These are phyloP conservation scores for Fallopia convolvulus DNA, from an alignment of 148 eudicot genomes.

Conservation along the genomic window DNA sequence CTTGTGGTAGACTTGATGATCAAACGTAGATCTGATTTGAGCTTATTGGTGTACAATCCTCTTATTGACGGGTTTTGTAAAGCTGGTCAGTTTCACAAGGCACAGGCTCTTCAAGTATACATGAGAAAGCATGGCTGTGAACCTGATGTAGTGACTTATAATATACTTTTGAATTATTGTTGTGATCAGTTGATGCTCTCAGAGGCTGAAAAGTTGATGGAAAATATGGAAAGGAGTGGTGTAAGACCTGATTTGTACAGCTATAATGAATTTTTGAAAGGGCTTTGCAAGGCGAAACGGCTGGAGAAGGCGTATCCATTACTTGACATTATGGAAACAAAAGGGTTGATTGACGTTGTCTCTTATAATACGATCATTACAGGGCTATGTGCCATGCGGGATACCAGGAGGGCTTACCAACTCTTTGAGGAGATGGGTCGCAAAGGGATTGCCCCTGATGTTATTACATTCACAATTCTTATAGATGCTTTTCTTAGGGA, in stretches of 20 bases:
- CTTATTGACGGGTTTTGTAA: slow-evolving; percentile 83
- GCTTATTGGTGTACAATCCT: slow-evolving; percentile 48
- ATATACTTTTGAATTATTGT: slow-evolving; percentile 69
- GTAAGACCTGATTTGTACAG: slow-evolving; percentile 64
- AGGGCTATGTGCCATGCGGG: slow-evolving; percentile 47
- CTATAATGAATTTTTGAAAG: slow-evolving; percentile 85
- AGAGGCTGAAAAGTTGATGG: slow-evolving; percentile 74
- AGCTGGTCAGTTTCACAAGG: slow-evolving; percentile 65
- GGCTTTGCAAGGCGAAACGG: slow-evolving; percentile 80
- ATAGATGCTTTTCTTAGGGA: slow-evolving; percentile 62
- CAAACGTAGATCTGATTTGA: slow-evolving; percentile 39
- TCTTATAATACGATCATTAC: slow-evolving; percentile 75
- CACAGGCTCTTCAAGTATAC: slow-evolving; percentile 53
- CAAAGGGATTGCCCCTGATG: slow-evolving; percentile 67
- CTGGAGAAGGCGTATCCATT: slow-evolving; percentile 69
- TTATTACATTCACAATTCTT: slow-evolving; percentile 77
- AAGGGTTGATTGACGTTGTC: slow-evolving; percentile 70
- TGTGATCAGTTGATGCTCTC: slow-evolving; percentile 67
- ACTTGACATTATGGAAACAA: slow-evolving; percentile 65
- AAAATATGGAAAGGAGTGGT: slow-evolving; percentile 56
- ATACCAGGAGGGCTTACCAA: slow-evolving; percentile 45
- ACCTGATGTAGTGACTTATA: slow-evolving; percentile 79
- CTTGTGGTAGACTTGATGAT: slow-evolving; percentile 44
- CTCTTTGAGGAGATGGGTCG: slow-evolving; percentile 70
- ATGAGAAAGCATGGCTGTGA: slow-evolving; percentile 74